Conservation (phyloP, 768 basidiomycete genomes). For the Phaeolepiota aurea region DNA sequence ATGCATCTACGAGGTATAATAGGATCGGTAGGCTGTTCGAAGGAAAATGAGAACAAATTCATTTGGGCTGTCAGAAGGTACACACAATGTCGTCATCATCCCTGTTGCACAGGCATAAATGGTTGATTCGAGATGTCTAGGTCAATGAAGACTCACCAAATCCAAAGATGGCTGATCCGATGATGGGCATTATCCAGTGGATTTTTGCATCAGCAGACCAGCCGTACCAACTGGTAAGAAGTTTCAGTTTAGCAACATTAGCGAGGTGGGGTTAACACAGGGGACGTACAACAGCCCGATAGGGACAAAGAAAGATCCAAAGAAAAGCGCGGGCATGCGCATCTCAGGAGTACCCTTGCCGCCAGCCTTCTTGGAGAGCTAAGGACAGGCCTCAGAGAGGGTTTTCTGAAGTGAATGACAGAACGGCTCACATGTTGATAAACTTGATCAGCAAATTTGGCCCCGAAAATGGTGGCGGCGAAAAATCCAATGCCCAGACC, state of each 20-base stretch:
- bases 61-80: constrained; percentile 1
- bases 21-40: constrained; percentile 51
- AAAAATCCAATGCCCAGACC: constrained; percentile 52
- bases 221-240: constrained; percentile 55
- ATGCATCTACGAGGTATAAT: constrained; percentile 65
- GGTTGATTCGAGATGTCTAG: neutral
- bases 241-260: constrained; percentile 1
- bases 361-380: constrained; percentile 45
- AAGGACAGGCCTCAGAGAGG: neutral
- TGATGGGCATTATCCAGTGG: constrained; percentile 79
- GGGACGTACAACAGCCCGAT: constrained; percentile 55
- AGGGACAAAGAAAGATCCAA: constrained; percentile 64
- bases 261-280: neutral
- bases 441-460: constrained; percentile 35
- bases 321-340: constrained; percentile 65
- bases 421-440: constrained; percentile 33
- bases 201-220: constrained; percentile 62
- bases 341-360: constrained; percentile 68
- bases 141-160: constrained; percentile 33
- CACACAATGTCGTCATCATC: constrained; percentile 55
- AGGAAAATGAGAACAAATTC: neutral
- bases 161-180: constrained; percentile 51
- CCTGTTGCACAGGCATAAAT: neutral
- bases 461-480: constrained; percentile 37
- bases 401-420: neutral